phyloP scores from a whole-genome alignment of 2,329 filamentous ascomycete species.

The Tolypocladium tropicale region DNA sequence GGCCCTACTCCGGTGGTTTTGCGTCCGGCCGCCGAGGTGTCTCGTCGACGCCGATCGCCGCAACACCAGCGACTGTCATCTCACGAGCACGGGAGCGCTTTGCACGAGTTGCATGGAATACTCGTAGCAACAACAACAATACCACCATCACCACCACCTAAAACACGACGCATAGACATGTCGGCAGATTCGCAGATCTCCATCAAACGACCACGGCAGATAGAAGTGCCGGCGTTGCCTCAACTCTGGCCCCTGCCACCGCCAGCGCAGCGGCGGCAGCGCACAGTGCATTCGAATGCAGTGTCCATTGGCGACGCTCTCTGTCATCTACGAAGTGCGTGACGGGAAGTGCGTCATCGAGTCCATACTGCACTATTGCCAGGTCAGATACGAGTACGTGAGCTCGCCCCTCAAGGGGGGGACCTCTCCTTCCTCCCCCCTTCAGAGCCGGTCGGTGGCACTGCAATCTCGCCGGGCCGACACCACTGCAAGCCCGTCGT shows the following conservation, averaged over 20 bases:
- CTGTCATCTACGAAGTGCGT: background rate
- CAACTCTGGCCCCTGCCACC: background rate
- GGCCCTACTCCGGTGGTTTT: conserved; percentile 20
- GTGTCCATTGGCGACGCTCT: background rate
- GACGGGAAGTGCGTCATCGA: background rate
- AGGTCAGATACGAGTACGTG: no score
- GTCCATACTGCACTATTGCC: no score
- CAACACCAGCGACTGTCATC: background rate
- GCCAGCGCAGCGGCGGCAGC: background rate
- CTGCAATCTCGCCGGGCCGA: background rate
- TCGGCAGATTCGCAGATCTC: background rate
- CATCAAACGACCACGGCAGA: background rate
- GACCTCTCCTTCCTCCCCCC: background rate
- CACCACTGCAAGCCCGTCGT: background rate
- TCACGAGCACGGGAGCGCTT: no score
- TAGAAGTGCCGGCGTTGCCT: background rate
- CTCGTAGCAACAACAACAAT: background rate
- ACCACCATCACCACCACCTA: no score
- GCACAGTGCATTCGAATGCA: background rate
- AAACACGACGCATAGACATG: background rate
- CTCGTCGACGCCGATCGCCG: conserved; percentile 20
- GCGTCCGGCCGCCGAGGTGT: conserved; percentile 9
- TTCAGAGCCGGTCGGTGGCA: no score
- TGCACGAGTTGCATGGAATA: background rate
- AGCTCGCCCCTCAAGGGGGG: no score